Evolutionary conservation across 1,284 basidiomycete genomes (phyloP).

Genomic region (Heimioporus retisporus): DNA sequence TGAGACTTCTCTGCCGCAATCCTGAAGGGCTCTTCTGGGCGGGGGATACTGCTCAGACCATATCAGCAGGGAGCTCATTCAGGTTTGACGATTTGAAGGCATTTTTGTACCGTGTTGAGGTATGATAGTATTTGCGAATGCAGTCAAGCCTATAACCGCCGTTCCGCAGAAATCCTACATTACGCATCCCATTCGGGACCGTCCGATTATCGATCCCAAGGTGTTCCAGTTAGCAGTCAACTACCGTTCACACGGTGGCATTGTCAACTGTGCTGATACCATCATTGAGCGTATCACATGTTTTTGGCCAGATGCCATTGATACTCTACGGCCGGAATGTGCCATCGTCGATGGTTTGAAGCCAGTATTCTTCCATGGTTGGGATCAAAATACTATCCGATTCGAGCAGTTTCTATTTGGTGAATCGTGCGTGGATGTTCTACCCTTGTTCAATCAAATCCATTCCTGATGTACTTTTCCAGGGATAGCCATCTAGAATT

Average conservation of each 20-base stretch:
- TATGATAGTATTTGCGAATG: slow-evolving; percentile 29
- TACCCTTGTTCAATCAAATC: not conserved
- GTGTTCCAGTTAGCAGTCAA: slow-evolving; percentile 73
- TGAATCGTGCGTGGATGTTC: slow-evolving; percentile 46
- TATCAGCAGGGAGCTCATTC: slow-evolving; percentile 77
- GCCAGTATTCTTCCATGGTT: slow-evolving; percentile 69
- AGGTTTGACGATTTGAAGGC: slow-evolving; percentile 79
- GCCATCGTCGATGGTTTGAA: slow-evolving; percentile 69
- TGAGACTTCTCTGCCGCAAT: slow-evolving; percentile 70
- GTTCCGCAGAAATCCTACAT: slow-evolving; percentile 31
- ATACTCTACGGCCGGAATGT: slow-evolving; percentile 64
- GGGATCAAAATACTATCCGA: slow-evolving; percentile 61
- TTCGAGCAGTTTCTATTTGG: slow-evolving; percentile 71
- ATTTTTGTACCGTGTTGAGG: slow-evolving; percentile 70
- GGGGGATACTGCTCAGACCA: slow-evolving; percentile 84
- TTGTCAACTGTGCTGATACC: slow-evolving; percentile 73
- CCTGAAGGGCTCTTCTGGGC: slow-evolving; percentile 81
- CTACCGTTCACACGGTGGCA: slow-evolving; percentile 79
- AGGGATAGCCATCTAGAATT: slow-evolving; percentile 69
- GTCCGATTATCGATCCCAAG: slow-evolving; percentile 46
- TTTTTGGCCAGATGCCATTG: slow-evolving; percentile 78
- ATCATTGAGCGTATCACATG: slow-evolving; percentile 68
- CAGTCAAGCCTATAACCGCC: not conserved
- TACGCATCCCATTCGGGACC: slow-evolving; percentile 21
- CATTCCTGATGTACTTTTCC: slow-evolving; percentile 14